Evolutionary conservation across 768 basidiomycete genomes (phyloP).

Genomic region (Strobilomyces dryophilus): DNA sequence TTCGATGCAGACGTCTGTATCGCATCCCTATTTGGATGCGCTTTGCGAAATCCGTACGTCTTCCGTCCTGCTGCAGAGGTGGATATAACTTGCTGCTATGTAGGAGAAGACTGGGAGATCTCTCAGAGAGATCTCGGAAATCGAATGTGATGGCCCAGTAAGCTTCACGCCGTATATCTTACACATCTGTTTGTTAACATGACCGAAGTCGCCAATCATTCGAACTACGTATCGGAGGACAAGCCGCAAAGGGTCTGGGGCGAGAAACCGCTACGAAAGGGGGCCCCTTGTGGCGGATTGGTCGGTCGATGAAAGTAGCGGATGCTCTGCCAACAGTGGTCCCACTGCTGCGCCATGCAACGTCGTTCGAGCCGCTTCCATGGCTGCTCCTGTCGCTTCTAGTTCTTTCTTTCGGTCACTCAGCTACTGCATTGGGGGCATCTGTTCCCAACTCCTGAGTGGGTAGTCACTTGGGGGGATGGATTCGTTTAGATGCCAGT

Average conservation of each 20-base stretch:
- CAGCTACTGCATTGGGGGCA: background rate
- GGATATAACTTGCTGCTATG: background rate
- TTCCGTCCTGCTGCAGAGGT: background rate
- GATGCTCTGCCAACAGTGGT: background rate
- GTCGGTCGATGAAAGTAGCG: background rate
- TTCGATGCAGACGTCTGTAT: background rate
- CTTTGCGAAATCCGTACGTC: slow-evolving; percentile 5
- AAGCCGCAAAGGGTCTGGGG: background rate
- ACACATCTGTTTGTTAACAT: background rate
- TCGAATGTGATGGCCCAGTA: background rate
- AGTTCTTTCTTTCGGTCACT: slow-evolving; percentile 4
- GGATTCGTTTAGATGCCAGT: no score
- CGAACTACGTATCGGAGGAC: background rate
- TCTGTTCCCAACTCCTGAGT: slow-evolving; percentile 3
- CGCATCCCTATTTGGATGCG: slow-evolving; percentile 10
- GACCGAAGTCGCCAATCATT: background rate
- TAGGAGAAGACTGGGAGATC: slow-evolving; percentile 10
- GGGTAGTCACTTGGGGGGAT: background rate
- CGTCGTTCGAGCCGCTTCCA: no score
- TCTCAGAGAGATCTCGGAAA: background rate
- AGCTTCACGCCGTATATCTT: background rate
- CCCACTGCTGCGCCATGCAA: background rate
- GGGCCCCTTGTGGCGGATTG: background rate
- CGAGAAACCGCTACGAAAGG: background rate
- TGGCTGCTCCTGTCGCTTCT: background rate